Evolutionary conservation across 2,329 filamentous ascomycete genomes (phyloP), one percentile per base, ranked within the genome.

Genomic region (Aspergillus costaricaensis): DNA sequence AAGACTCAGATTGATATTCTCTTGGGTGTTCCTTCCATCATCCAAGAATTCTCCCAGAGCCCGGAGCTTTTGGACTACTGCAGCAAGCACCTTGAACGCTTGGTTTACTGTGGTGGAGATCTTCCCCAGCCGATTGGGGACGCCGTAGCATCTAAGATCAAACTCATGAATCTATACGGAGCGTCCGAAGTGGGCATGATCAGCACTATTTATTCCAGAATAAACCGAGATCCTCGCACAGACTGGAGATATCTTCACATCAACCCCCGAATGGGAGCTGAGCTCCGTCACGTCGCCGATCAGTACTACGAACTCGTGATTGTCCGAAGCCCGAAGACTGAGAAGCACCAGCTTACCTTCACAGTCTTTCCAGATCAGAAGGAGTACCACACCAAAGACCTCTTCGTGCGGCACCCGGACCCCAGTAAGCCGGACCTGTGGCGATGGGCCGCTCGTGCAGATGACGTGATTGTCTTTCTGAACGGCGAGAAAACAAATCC

Each of bases 21-120:
- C 2, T 54, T 69, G 17, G 59, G 60, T 14, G 56, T 65, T 3
- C 59, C 61, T 1, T 64, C 62, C 1, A 58, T 79, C 0, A 68
- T 79, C 1, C 68, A 67, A 5, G 76, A 79, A 49, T 56, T 80
- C 51, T 65, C 60, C 58, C 71, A 41, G 66, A 70, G 7, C 53
- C 73, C 32, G 58, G 60, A 62, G 2, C 44, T 63, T 5, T 17
- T 68, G 5, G 62, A 65, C 1, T 62, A 60, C 74, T 73, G 70
- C 57, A 67, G 72, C 1, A 36, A 62, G 6, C 60, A 76, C 23
- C 61, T 79, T 6, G 60, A 74, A 25, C 30, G 67, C 10, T 68
- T 78, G 2, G 10, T 74, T 0, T 79, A 77, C 59, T 72, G 73
- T 9, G 76, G 78, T 7, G 77, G 76, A 0, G 72, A 76, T 58